phyloP scores from a whole-genome alignment of 2,329 filamentous ascomycete genomes.

The Furcasterigmium furcatum region DNA sequence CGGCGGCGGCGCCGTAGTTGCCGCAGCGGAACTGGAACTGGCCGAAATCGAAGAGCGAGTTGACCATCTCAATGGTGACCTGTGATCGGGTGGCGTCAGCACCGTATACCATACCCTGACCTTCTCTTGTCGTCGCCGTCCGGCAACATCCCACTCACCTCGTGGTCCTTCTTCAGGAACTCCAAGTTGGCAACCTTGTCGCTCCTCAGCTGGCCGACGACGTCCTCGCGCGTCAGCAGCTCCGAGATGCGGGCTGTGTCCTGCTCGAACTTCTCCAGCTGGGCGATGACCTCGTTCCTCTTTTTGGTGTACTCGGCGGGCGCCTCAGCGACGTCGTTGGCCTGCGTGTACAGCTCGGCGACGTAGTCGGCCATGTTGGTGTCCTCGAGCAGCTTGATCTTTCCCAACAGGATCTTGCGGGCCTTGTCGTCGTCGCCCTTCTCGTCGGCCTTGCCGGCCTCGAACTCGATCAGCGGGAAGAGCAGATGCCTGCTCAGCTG shows the following conservation, averaged over 20 bases:
- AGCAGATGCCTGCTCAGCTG: constrained; percentile 95
- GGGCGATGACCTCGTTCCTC: constrained; percentile 81
- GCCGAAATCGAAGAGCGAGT: constrained; percentile 92
- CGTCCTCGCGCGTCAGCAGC: constrained; percentile 82
- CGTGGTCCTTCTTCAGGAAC: constrained; percentile 94
- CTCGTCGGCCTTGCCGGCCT: constrained; percentile 77
- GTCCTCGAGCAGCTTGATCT: constrained; percentile 90
- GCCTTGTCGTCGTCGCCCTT: constrained; percentile 56
- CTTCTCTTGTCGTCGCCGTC: no score
- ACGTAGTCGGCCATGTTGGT: constrained; percentile 99
- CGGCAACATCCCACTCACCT: constrained; percentile 52
- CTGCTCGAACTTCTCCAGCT: constrained; percentile 79
- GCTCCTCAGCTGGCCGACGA: constrained; percentile 84
- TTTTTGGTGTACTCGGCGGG: constrained; percentile 86
- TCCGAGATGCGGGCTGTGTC: constrained; percentile 87
- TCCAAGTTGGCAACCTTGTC: constrained; percentile 99
- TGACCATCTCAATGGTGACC: constrained; percentile 92
- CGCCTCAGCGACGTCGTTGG: constrained; percentile 74
- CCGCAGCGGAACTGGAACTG: constrained; percentile 98
- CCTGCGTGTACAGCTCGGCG: constrained; percentile 83
- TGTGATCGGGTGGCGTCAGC: constrained; percentile 22
- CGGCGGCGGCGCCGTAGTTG: constrained; percentile 84
- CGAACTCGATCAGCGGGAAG: constrained; percentile 93
- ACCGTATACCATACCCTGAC: background rate
- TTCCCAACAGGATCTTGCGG: constrained; percentile 75